Evolutionary conservation across 257 asterid genomes (phyloP).

Genomic region (Fraxinus pennsylvanica): DNA sequence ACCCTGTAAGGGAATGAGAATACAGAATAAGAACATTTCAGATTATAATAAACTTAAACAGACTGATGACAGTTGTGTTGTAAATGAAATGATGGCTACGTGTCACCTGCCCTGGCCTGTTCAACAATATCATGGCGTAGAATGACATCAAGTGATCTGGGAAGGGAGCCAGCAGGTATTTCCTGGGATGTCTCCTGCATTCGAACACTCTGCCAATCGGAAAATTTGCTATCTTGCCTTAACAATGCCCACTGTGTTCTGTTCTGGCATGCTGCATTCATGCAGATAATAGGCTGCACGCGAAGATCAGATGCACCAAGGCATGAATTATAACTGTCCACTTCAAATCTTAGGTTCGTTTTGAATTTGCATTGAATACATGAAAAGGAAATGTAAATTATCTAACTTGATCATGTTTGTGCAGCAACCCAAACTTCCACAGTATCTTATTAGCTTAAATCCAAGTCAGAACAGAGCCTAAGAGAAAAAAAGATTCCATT

Average conservation of each 20-base stretch:
- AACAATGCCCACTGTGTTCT: slow-evolving; percentile 83
- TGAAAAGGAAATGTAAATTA: neutral
- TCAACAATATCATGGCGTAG: slow-evolving; percentile 93
- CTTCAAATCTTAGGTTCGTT: neutral
- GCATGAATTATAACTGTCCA: neutral
- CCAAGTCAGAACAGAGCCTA: neutral
- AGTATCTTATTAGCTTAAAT: neutral
- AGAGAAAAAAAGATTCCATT: neutral
- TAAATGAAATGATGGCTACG: slow-evolving; percentile 45
- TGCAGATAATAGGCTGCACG: slow-evolving; percentile 87
- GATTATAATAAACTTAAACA: slow-evolving; percentile 6
- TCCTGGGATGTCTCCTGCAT: slow-evolving; percentile 97
- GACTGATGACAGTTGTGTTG: neutral
- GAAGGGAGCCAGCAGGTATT: slow-evolving; percentile 98
- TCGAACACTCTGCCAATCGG: slow-evolving; percentile 98
- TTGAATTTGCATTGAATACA: neutral
- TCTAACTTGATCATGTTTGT: neutral
- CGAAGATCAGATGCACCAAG: slow-evolving; percentile 1
- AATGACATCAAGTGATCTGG: slow-evolving; percentile 95
- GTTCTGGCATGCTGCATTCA: slow-evolving; percentile 89
- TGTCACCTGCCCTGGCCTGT: slow-evolving; percentile 98
- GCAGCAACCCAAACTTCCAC: neutral
- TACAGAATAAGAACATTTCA: slow-evolving; percentile 14
- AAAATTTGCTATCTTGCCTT: slow-evolving; percentile 96
- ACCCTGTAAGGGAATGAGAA: slow-evolving; percentile 57